Evolutionary conservation across 116 monocot genomes (phyloP), one percentile per base, ranked within the genome.

Genomic region (Phalaenopsis hybrid): DNA sequence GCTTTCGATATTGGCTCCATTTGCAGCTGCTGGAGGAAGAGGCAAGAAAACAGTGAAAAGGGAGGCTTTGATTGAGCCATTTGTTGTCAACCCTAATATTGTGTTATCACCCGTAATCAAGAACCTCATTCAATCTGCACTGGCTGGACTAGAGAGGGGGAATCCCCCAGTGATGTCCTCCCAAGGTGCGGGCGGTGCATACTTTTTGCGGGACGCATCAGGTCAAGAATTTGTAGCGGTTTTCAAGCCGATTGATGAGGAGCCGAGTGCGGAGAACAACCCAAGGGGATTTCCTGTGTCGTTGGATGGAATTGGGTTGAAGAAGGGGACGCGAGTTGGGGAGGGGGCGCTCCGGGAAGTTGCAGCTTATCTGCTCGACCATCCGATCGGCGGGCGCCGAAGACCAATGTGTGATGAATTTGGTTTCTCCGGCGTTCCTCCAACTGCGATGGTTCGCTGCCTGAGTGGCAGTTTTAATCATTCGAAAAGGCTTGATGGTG

Each of bases 361-460:
- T 76, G 96, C 96, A n/a, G 96, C 96, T 1, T 96, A 92, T 78
- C 81, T 96, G 78, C 89, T 96, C 49, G 96, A 96, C 78, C 91
- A 89, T 80, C 94, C 94, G 15, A 45, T 85, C 1, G 78, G 67
- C 80, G 91, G 94, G 8, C 88, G 37, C 12, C 80, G 86, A 8
- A 86, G 85, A 15, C 78, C 85, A 44, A 76, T 75, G 28, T 44
- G 34, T 37, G 85, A 75, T 67, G 87, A 79, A 45, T 45, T 86
- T 79, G 96, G 96, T 70, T 96, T 96, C 88, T 79, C 92, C 70
- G 91, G 96, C 79, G 96, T 96, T 59, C 96, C 94, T 76, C 92
- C 94, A 41, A 96, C 94, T 28, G 72, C 83, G 10, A 83, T 97
- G 81, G 92, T 86, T 10, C 86, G 82, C 4, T 91, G 89, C 78